Evolutionary conservation across 148 eudicot genomes (phyloP), one percentile per base, ranked within the genome.

Genomic region (Cornus suecica): DNA sequence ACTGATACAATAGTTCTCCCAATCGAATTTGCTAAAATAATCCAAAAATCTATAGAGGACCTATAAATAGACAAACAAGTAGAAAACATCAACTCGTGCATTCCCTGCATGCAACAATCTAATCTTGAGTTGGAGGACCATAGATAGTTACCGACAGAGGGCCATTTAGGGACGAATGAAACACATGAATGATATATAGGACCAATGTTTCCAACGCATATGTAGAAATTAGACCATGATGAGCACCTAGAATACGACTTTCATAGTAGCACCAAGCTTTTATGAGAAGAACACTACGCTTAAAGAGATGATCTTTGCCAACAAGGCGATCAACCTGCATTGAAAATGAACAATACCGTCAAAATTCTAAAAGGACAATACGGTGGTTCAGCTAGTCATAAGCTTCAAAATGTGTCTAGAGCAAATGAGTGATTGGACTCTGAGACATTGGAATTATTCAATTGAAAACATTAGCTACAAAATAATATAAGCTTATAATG

Each of bases 191-290:
- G 52, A 89, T 89, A 71, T 85, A 89, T 24, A 89, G 77, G 72
- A 89, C 80, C 80, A 89, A 78, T 48, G 83, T 83, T 77, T 89
- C 90, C 84, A 89, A 76, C 23, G 89, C 93, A 81, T 87, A 89
- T 29, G 93, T 89, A 56, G 93, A 89, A 32, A 89, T 80, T 69
- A 89, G 70, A 81, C 90, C 93, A 85, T 89, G 93, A 77, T 79
- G 86, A 52, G 93, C 89, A 66, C 89, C 93, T 67, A 89, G 90
- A 64, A 89, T 86, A 66, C 90, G 90, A 61, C 93, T 89, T 80
- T 89, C 93, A 71, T 89, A 86, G 69, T 85, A 89, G 84, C 93
- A 89, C 93, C 93, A 89, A 28, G 93, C 84, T 77, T 89, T 87
- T 71, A 87, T 77, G 77, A 89, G 69, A 68, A 89, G 80, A 61